Evolutionary conservation across 1,139 yeast species (phyloP).

Genomic region (Diutina mesorugosa): DNA sequence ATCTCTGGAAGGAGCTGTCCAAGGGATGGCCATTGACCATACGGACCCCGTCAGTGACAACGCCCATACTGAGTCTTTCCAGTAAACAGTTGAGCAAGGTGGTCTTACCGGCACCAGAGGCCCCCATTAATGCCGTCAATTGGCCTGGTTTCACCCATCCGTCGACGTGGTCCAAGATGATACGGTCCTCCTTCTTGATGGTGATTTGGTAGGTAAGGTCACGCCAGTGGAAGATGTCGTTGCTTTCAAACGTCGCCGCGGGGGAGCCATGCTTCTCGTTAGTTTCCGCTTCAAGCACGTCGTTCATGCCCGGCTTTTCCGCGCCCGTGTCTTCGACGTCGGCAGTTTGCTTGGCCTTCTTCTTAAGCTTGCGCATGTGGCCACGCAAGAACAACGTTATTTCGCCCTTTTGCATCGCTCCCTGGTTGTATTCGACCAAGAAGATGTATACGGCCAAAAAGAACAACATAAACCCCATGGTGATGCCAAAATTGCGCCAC

Average conservation of each 20-base stretch:
- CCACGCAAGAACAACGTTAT: constrained; percentile 43
- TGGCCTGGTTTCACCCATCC: constrained; percentile 71
- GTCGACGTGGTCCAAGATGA: constrained; percentile 55
- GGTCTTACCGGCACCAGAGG: constrained; percentile 24
- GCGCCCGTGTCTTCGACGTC: neutral
- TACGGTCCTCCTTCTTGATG: constrained; percentile 51
- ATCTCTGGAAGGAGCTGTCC: constrained; percentile 49
- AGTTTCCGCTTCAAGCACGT: constrained; percentile 8
- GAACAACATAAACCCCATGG: constrained; percentile 26
- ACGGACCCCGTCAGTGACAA: constrained; percentile 19
- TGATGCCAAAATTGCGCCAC: constrained; percentile 42
- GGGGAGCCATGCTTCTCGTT: neutral
- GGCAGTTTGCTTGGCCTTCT: neutral
- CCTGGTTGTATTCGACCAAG: constrained; percentile 24
- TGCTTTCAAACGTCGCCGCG: constrained; percentile 7
- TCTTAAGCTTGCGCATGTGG: constrained; percentile 8
- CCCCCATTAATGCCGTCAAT: constrained; percentile 24
- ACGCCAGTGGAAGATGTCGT: constrained; percentile 66
- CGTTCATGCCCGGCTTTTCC: neutral
- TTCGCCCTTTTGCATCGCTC: constrained; percentile 28
- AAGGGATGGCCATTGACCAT: constrained; percentile 23
- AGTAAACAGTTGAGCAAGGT: constrained; percentile 20
- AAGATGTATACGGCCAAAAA: constrained; percentile 21
- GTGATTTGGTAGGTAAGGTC: constrained; percentile 51
- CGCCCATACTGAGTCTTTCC: constrained; percentile 22